These are phyloP conservation scores for Candida corydali DNA, from an alignment of 805 yeast genomes.

Conservation along the genomic window DNA sequence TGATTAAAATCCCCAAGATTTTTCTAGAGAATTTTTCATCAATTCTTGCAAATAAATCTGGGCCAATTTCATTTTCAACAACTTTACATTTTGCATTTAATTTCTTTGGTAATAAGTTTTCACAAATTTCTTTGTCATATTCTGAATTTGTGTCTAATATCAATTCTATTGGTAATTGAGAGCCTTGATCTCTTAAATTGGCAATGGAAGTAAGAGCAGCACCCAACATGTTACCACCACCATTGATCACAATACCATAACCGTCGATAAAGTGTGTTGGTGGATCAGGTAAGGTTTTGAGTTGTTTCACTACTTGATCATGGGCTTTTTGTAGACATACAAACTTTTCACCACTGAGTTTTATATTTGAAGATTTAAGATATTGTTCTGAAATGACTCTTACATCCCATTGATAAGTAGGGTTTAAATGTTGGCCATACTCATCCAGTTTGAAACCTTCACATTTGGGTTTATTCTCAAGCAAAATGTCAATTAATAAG, in stretches of 20 bases:
- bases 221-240: slow-evolving; percentile 23
- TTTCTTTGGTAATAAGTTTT: slow-evolving; percentile 17
- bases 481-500: slow-evolving; percentile 9
- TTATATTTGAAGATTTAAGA: slow-evolving; percentile 11
- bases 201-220: slow-evolving; percentile 26
- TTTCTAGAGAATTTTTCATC: slow-evolving; percentile 25
- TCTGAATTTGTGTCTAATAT: slow-evolving; percentile 22
- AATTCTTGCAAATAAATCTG: slow-evolving; percentile 15
- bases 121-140: slow-evolving; percentile 24
- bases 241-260: slow-evolving; percentile 33
- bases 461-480: slow-evolving; percentile 10
- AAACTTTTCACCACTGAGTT: slow-evolving; percentile 13
- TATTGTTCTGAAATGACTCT: slow-evolving; percentile 8
- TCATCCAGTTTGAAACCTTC: slow-evolving; percentile 13
- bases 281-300: slow-evolving; percentile 22
- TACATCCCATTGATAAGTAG: slow-evolving; percentile 10
- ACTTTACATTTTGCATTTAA: slow-evolving; percentile 25
- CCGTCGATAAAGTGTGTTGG: slow-evolving; percentile 23
- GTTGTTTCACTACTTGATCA: slow-evolving; percentile 20
- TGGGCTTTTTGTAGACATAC: slow-evolving; percentile 22
- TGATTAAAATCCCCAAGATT: slow-evolving; percentile 26
- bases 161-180: slow-evolving; percentile 31
- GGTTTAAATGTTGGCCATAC: slow-evolving; percentile 11
- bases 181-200: slow-evolving; percentile 29
- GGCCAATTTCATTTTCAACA: slow-evolving; percentile 22